Percentiles rank a stretch among this genome's conserved stretches.
These are phyloP conservation scores for Cyberlindnera galapagoensis DNA, from an alignment of 805 yeast genomes.

Conservation along the genomic window DNA sequence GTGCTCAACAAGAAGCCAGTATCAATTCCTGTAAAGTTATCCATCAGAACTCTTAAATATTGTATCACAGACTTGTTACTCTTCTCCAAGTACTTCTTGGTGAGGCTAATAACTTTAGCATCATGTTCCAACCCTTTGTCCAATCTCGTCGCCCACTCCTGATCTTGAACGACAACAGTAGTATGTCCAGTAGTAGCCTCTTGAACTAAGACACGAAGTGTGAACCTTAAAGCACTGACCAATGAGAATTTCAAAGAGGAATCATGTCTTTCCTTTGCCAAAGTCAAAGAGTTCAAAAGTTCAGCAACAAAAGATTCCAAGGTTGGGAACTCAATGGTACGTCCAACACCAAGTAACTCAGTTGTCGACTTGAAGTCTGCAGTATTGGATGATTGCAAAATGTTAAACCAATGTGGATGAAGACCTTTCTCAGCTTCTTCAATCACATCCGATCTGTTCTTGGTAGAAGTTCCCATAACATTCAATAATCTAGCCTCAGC, in stretches of 20 bases:
- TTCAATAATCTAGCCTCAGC: slow-evolving; percentile 62
- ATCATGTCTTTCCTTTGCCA: slow-evolving; percentile 17
- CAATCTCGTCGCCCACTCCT: slow-evolving; percentile 64
- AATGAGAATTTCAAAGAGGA: slow-evolving; percentile 29
- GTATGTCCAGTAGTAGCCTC: slow-evolving; percentile 45
- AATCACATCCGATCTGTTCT: slow-evolving; percentile 61
- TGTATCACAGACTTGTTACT: slow-evolving; percentile 8
- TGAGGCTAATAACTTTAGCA: slow-evolving; percentile 34
- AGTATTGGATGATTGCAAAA: slow-evolving; percentile 41
- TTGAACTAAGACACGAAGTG: slow-evolving; percentile 56
- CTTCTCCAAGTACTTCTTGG: slow-evolving; percentile 20
- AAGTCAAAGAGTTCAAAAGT: slow-evolving; percentile 25
- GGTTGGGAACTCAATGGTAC: slow-evolving; percentile 45
- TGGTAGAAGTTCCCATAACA: slow-evolving; percentile 51
- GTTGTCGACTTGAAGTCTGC: slow-evolving; percentile 36
- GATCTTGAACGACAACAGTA: slow-evolving; percentile 60
- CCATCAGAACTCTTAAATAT: slow-evolving; percentile 24
- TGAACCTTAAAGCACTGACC: slow-evolving; percentile 42
- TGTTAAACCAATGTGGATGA: slow-evolving; percentile 74
- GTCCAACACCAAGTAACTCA: slow-evolving; percentile 35
- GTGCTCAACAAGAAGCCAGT: slow-evolving; percentile 16
- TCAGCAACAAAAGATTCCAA: slow-evolving; percentile 35
- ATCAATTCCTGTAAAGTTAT: slow-evolving; percentile 21
- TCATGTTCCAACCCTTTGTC: slow-evolving; percentile 67
- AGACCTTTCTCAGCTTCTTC: slow-evolving; percentile 80